Conservation (phyloP, 768 basidiomycete species). For the Leccinum subgranulosum region DNA sequence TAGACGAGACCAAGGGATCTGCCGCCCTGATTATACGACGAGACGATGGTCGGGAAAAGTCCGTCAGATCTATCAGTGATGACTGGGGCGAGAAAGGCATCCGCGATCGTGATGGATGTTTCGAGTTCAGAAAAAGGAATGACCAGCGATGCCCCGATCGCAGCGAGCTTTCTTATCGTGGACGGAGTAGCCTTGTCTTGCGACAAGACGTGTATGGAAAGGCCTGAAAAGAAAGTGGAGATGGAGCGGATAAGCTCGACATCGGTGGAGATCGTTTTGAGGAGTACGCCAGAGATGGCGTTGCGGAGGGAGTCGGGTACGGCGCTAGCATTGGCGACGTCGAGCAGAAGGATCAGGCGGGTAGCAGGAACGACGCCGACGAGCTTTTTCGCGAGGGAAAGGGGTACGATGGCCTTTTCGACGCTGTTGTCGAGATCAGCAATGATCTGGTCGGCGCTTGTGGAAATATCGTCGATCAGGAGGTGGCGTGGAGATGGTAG, state of each 20-base stretch:
- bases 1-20: conserved; percentile 91
- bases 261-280: conserved; percentile 72
- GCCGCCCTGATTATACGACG: conserved; percentile 61
- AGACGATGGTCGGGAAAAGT: conserved; percentile 89
- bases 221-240: conserved; percentile 66
- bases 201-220: conserved; percentile 60
- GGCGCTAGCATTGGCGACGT: conserved; percentile 67
- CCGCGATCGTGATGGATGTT: conserved; percentile 67
- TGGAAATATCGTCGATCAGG: conserved; percentile 49
- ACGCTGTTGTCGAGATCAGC: conserved; percentile 75
- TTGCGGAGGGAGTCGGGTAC: conserved; percentile 72
- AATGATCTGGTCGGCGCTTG: conserved; percentile 53
- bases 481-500: conserved; percentile 42
- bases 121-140: conserved; percentile 67
- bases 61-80: conserved; percentile 87
- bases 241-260: conserved; percentile 75
- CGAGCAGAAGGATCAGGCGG: conserved; percentile 73
- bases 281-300: conserved; percentile 74
- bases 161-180: conserved; percentile 57
- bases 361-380: conserved; percentile 67
- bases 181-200: conserved; percentile 53
- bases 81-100: conserved; percentile 82
- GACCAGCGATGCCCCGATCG: conserved; percentile 62
- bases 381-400: conserved; percentile 61
- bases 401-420: conserved; percentile 74